These are phyloP conservation scores for Aegilops speltoides DNA, from an alignment of 176 grass and related monocot species.

Conservation along the genomic window DNA sequence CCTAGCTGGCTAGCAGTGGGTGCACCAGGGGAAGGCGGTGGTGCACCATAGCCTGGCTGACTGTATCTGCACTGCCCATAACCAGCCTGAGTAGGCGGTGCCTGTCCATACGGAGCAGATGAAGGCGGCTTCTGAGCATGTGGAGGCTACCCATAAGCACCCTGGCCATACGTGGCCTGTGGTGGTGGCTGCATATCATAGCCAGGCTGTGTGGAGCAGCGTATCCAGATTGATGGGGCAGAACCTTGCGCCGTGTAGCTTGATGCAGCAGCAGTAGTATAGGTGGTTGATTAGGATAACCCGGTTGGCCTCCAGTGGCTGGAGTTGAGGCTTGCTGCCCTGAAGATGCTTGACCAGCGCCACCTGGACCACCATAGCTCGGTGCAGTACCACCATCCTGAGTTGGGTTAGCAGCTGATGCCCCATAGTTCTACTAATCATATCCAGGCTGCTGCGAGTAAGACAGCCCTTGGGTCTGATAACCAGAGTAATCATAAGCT, in stretches of 20 bases:
- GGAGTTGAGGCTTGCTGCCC: too few species aligned
- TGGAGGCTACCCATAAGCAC: too few species aligned
- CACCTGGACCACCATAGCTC: conserved; percentile 56
- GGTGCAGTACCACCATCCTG: conserved; percentile 51
- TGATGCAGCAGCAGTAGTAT: too few species aligned
- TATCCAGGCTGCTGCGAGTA: conserved; percentile 64
- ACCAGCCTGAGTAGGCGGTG: conserved; percentile 30
- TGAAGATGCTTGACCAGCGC: background rate
- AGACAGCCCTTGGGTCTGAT: conserved; percentile 50
- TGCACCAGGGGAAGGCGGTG: too few species aligned
- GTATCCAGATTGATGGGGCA: too few species aligned
- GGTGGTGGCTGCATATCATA: too few species aligned
- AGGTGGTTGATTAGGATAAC: too few species aligned
- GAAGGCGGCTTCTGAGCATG: conserved; percentile 22
- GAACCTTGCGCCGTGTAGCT: too few species aligned
- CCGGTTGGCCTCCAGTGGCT: too few species aligned
- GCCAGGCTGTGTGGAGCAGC: too few species aligned
- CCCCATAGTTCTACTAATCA: conserved; percentile 41
- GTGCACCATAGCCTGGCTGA: conserved; percentile 47
- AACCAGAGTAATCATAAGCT: conserved; percentile 53
- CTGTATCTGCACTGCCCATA: conserved; percentile 58
- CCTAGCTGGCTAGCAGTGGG: background rate
- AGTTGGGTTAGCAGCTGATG: conserved; percentile 42
- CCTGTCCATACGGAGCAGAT: conserved; percentile 50
- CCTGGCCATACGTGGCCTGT: too few species aligned